These are phyloP conservation scores for Kwoniella newhampshirensis DNA, from an alignment of 768 basidiomycete species.

Conservation along the genomic window DNA sequence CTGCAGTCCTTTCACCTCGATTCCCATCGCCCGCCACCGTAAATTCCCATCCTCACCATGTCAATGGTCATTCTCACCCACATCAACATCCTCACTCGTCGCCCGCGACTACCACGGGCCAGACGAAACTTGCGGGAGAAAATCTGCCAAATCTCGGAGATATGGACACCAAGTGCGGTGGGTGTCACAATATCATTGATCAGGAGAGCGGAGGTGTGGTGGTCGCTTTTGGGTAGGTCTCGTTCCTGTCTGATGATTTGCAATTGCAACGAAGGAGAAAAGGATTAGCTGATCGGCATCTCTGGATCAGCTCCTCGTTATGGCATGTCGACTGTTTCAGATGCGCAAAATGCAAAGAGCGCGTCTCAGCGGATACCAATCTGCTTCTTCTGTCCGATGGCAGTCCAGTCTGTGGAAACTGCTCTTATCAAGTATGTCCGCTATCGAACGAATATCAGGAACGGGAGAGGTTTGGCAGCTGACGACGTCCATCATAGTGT, in stretches of 20 bases:
- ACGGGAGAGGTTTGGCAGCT: no score
- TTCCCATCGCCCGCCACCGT: conserved; percentile 14
- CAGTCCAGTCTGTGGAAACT: conserved; percentile 68
- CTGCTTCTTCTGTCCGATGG: conserved; percentile 95
- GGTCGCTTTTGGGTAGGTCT: conserved; percentile 87
- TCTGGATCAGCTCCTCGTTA: conserved; percentile 70
- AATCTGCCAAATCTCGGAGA: conserved; percentile 37
- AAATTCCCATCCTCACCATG: neutral
- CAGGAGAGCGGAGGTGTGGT: conserved; percentile 61
- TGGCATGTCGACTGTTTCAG: conserved; percentile 76
- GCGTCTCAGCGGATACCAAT: conserved; percentile 93
- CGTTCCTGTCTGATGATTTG: neutral
- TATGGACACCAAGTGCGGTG: conserved; percentile 49
- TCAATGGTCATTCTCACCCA: neutral
- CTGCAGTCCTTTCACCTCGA: conserved; percentile 11
- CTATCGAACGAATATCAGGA: no score
- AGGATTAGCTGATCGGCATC: neutral
- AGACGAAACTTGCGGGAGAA: conserved; percentile 10
- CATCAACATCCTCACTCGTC: neutral
- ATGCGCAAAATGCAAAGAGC: conserved; percentile 90
- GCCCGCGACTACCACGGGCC: neutral
- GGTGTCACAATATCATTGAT: conserved; percentile 50
- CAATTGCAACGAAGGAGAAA: neutral
- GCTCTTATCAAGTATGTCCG: conserved; percentile 50
- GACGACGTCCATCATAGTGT: conserved; percentile 72